Evolutionary conservation across 306 rosid species (phyloP).

Genomic region (Inga leiocalycina): DNA sequence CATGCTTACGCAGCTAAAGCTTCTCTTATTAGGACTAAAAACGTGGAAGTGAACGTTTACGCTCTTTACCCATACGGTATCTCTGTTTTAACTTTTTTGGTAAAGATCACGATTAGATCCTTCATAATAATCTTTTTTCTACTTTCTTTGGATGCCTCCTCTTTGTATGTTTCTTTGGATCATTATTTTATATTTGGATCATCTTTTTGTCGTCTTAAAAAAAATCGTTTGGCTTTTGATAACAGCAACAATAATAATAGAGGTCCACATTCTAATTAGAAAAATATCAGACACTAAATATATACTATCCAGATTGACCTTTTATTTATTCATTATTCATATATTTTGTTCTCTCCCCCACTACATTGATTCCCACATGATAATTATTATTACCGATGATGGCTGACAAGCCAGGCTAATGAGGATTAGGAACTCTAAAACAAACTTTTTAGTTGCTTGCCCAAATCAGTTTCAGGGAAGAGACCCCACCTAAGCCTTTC

Average conservation of each 20-base stretch:
- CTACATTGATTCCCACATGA: slow-evolving; percentile 22
- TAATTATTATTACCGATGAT: background rate
- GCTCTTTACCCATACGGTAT: slow-evolving; percentile 36
- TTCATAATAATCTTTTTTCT: slow-evolving; percentile 27
- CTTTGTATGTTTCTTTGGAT: slow-evolving; percentile 29
- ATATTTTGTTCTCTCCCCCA: background rate
- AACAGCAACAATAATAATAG: background rate
- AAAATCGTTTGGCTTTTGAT: slow-evolving; percentile 28
- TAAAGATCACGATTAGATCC: slow-evolving; percentile 42
- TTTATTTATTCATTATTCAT: background rate
- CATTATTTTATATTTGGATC: slow-evolving; percentile 11
- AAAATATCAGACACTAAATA: slow-evolving; percentile 1
- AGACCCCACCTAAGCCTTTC: slow-evolving; percentile 1
- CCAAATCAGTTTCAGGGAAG: slow-evolving; percentile 6
- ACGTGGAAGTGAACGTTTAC: slow-evolving; percentile 23
- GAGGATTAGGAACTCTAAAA: background rate
- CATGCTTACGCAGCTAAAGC: no score
- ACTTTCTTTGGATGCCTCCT: slow-evolving; percentile 52
- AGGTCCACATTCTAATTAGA: slow-evolving; percentile 33
- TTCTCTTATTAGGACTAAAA: no score
- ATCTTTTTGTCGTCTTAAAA: slow-evolving; percentile 34
- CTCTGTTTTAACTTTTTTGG: slow-evolving; percentile 34
- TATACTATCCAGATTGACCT: background rate
- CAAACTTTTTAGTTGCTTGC: slow-evolving; percentile 23
- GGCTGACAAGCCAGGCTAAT: slow-evolving; percentile 5